Base-by-base conservation (phyloP, 208 protist genomes). In the Trypanosoma lewisi region DNA sequence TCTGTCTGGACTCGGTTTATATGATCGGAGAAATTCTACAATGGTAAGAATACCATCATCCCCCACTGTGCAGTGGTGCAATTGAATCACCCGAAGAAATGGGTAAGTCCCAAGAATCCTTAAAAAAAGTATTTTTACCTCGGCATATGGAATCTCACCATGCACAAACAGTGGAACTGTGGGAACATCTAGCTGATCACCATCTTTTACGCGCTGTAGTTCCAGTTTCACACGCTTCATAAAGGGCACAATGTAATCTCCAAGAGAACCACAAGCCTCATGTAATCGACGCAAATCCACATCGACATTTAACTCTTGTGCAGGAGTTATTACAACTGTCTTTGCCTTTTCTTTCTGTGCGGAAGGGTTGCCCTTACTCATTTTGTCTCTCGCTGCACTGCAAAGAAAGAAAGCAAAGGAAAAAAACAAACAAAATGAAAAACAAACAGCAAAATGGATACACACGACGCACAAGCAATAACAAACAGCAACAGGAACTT, bases 31-130 rank as follows among this genome's bases (percentile, higher is more conserved):
- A 66, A 96, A 96, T 21, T 92, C 80, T 14, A 77, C 75, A 49
- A 96, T 61, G 4, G 73, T 33, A 33, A 96, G 78, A n/a, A 89
- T 67, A 65, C 88, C 82, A 48, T 96, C 86, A 64, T 96, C 91
- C 4, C 82, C 82, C 36, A 92, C 48, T 0, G 52, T 41, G 37
- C 80, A 87, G 74, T 89, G 80, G 47, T 91, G 82, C 39, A 93
- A 63, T 45, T 88, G 80, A 58, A 93, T 70, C 14, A 82, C 72
- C 4, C 84, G 77, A n/a, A 94, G 70, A 50, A 78, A 93, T 48
- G 87, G 82, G 52, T 94, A 96, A 3, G 56, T 62, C 16, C 75
- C 76, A 0, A 96, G 75, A 34, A 83, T 74, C 17, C 75, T 70
- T 4, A 47, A 76, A 68, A 89, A 89, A 0, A 95, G 61, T 0